Conservation (phyloP, 1,139 yeast species). For the Hanseniaspora uvarum region DNA sequence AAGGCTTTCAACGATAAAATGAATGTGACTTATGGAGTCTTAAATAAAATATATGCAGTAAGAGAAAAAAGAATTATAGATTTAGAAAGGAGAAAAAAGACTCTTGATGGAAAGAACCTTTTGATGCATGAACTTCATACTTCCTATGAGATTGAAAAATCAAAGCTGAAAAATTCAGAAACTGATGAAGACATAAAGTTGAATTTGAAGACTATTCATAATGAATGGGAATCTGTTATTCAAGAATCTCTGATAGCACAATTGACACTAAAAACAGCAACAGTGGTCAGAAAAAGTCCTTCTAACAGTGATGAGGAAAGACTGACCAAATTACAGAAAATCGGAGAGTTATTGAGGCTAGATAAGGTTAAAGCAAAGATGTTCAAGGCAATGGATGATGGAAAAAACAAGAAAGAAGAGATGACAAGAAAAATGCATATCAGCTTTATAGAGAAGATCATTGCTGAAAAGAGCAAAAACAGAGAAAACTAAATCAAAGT, state of each 20-base stretch:
- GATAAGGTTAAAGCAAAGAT: background rate
- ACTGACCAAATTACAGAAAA: background rate
- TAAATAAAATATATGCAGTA: conserved; percentile 6
- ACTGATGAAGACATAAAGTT: background rate
- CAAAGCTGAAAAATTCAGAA: background rate
- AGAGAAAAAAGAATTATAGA: conserved; percentile 6
- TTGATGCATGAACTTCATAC: background rate
- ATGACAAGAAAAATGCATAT: background rate
- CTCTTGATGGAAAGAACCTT: background rate
- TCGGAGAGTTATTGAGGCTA: background rate
- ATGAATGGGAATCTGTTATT: conserved; percentile 4
- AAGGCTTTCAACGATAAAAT: conserved; percentile 1
- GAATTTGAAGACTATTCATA: background rate
- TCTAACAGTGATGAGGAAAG: background rate
- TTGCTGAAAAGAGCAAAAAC: background rate
- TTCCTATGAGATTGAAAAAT: background rate
- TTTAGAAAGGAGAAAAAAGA: background rate
- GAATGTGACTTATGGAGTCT: background rate
- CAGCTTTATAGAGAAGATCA: background rate
- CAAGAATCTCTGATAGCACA: conserved; percentile 9
- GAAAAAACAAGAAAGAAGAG: background rate
- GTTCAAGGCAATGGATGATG: background rate
- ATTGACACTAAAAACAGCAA: conserved; percentile 4
- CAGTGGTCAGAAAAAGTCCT: background rate
- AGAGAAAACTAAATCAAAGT: background rate